Evolutionary conservation across 2,329 filamentous ascomycete species (phyloP).

Genomic region (Fusarium nurragi): DNA sequence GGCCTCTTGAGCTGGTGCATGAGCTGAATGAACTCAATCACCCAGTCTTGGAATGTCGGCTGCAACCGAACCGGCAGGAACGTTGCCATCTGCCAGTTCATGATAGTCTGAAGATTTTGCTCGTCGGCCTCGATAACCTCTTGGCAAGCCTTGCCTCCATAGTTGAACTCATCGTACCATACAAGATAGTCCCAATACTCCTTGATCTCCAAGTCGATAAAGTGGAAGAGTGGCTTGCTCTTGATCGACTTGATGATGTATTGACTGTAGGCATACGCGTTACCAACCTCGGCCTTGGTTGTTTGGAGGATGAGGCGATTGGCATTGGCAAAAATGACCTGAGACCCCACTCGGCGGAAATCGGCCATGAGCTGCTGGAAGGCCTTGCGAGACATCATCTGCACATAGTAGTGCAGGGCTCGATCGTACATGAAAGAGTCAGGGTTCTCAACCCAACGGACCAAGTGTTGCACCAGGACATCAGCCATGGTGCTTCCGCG

Average conservation of each 20-base stretch:
- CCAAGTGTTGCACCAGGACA: slow-evolving; percentile 95
- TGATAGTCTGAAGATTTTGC: slow-evolving; percentile 87
- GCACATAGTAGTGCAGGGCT: slow-evolving; percentile 94
- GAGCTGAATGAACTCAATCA: slow-evolving; percentile 91
- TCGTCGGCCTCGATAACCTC: slow-evolving; percentile 78
- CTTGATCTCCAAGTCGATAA: slow-evolving; percentile 95
- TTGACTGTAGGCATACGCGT: slow-evolving; percentile 95
- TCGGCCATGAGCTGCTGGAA: slow-evolving; percentile 97
- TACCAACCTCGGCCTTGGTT: slow-evolving; percentile 94
- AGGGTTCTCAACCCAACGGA: slow-evolving; percentile 95
- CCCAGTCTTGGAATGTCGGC: slow-evolving; percentile 87
- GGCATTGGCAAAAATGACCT: slow-evolving; percentile 93
- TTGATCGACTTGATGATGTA: slow-evolving; percentile 99
- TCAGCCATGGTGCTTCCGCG: slow-evolving; percentile 93
- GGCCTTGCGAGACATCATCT: slow-evolving; percentile 98
- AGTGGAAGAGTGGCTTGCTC: slow-evolving; percentile 93
- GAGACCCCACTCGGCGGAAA: slow-evolving; percentile 92
- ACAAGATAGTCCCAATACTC: slow-evolving; percentile 99
- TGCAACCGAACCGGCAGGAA: slow-evolving; percentile 86
- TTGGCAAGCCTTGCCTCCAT: slow-evolving; percentile 90
- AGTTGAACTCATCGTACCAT: slow-evolving; percentile 99
- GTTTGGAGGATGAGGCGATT: slow-evolving; percentile 93
- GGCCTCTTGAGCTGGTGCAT: slow-evolving; percentile 90
- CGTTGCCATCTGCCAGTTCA: slow-evolving; percentile 97
- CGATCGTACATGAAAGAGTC: slow-evolving; percentile 95